Conservation (phyloP, 1,139 yeast genomes). For the Suzukiozyma palmioleophila region DNA sequence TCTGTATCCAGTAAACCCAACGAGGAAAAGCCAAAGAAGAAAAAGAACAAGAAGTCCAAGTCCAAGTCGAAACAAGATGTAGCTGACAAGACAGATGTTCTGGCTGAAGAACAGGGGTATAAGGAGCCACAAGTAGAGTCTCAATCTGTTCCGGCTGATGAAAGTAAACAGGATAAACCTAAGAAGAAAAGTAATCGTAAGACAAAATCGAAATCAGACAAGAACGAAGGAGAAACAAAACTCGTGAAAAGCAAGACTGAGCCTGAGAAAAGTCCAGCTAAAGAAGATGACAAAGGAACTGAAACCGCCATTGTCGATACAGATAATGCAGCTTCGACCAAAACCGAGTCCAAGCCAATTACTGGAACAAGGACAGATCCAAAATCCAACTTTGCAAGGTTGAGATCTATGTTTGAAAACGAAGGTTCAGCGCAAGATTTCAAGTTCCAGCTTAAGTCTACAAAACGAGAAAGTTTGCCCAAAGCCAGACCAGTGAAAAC, state of each 20-base stretch:
- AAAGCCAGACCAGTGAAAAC: conserved; percentile 34
- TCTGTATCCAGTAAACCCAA: too few relatives aligned
- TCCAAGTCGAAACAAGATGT: conserved; percentile 1
- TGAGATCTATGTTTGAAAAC: conserved; percentile 17
- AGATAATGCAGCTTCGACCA: not conserved
- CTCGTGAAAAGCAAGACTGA: not conserved
- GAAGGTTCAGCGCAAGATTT: not conserved
- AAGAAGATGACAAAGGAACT: not conserved
- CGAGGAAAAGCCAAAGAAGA: conserved; percentile 2
- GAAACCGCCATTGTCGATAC: not conserved
- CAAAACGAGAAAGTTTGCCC: conserved; percentile 30
- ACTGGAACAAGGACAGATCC: not conserved
- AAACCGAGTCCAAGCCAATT: not conserved
- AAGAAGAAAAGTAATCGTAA: not conserved
- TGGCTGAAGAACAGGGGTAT: not conserved
- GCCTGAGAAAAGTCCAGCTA: conserved; percentile 1
- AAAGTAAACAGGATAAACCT: not conserved
- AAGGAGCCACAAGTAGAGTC: too few relatives aligned
- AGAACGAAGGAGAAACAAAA: conserved; percentile 3
- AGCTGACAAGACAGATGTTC: not conserved
- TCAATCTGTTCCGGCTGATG: too few relatives aligned
- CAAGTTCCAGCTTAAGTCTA: conserved; percentile 14
- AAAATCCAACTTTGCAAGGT: conserved; percentile 25
- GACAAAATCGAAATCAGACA: not conserved
- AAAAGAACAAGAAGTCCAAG: conserved; percentile 3